phyloP scores from a whole-genome alignment of 306 rosid genomes.

The Boehmeria nivea region DNA sequence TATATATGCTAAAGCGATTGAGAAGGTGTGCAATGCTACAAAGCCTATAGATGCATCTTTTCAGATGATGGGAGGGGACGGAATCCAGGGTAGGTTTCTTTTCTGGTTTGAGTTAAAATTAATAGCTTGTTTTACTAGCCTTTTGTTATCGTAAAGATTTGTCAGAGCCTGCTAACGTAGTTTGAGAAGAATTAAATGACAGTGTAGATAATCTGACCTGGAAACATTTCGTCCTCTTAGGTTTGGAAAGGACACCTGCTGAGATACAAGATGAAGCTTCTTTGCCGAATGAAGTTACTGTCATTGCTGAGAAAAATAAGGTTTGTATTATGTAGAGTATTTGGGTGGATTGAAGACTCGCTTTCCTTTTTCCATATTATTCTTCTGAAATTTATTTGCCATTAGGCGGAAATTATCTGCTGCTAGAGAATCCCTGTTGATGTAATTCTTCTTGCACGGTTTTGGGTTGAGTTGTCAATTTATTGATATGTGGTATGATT shows the following conservation, averaged over 20 bases:
- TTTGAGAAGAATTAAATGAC: slow-evolving; percentile 14
- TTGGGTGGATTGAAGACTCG: background rate
- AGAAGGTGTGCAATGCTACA: slow-evolving; percentile 27
- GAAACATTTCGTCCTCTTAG: slow-evolving; percentile 37
- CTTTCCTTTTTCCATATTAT: background rate
- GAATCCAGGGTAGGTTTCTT: slow-evolving; percentile 38
- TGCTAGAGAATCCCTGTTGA: background rate
- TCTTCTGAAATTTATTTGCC: background rate
- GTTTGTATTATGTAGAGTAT: slow-evolving; percentile 30
- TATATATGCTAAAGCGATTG: slow-evolving; percentile 30
- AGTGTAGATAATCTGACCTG: slow-evolving; percentile 18
- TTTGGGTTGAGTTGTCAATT: background rate
- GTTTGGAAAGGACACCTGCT: slow-evolving; percentile 37
- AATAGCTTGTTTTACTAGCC: slow-evolving; percentile 16
- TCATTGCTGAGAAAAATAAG: slow-evolving; percentile 49
- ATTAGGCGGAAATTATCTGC: background rate
- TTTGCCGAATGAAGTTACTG: slow-evolving; percentile 24
- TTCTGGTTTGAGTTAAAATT: too few species aligned
- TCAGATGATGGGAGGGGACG: slow-evolving; percentile 28
- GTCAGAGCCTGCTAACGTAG: slow-evolving; percentile 1
- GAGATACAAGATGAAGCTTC: slow-evolving; percentile 38
- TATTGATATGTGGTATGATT: slow-evolving; percentile 4
- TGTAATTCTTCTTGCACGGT: background rate
- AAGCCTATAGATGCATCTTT: slow-evolving; percentile 30
- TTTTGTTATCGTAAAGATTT: slow-evolving; percentile 1